Conservation (phyloP, 192 early-diverging fungal species). For the Chytriomyces hyalinus region DNA sequence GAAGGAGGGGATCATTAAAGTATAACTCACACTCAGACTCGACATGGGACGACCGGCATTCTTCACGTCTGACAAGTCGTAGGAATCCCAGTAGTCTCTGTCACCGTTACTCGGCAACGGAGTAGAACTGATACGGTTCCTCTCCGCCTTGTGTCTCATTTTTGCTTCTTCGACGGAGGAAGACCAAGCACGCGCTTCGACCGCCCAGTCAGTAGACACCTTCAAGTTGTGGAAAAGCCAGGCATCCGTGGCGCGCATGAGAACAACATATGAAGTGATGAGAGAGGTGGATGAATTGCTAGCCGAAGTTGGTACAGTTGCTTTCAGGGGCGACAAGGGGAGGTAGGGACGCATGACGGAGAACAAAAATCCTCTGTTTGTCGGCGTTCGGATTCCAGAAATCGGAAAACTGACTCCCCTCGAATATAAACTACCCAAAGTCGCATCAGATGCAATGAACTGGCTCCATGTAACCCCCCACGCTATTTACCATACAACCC, state of each 20-base stretch:
- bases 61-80: neutral
- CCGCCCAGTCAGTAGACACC: neutral
- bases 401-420: slow-evolving; percentile 62
- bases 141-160: neutral
- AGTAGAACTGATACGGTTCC: neutral
- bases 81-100: slow-evolving; percentile 9
- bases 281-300: neutral
- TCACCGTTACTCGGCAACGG: neutral
- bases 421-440: slow-evolving; percentile 56
- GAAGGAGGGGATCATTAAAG: neutral
- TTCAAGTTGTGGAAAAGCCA: slow-evolving; percentile 12
- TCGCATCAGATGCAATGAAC: slow-evolving; percentile 59
- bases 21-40: neutral
- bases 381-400: slow-evolving; percentile 64
- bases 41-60: neutral
- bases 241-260: neutral
- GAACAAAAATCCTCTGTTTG: slow-evolving; percentile 65
- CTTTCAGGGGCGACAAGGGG: neutral
- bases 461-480: slow-evolving; percentile 55
- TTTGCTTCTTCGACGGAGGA: neutral
- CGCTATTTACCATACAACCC: neutral
- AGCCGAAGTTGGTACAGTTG: neutral
- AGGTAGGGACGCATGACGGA: neutral
- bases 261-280: neutral
- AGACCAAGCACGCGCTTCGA: neutral